phyloP scores from a whole-genome alignment of 495 filamentous ascomycete species.

The Viridothelium virens region DNA sequence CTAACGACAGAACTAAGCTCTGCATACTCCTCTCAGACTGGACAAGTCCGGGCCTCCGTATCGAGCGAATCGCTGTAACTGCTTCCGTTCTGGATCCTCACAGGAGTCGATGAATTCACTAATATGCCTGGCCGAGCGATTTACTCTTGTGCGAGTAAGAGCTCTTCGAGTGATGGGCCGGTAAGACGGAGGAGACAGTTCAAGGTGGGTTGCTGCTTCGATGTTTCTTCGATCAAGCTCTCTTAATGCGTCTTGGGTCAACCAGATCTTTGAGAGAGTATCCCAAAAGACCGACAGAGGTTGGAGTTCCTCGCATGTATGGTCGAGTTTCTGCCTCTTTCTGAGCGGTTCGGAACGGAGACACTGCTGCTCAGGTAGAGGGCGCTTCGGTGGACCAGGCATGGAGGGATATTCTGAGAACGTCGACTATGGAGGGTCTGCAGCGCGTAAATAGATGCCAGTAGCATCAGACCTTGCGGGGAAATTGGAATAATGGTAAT shows the following conservation, averaged over 20 bases:
- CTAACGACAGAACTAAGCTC: too few relatives aligned
- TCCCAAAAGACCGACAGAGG: slow-evolving; percentile 10
- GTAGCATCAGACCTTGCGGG: too few relatives aligned
- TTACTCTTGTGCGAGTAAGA: slow-evolving; percentile 6
- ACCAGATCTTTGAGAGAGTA: slow-evolving; percentile 16
- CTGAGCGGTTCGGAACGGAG: not conserved
- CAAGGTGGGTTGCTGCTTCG: not conserved
- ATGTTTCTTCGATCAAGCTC: slow-evolving; percentile 18
- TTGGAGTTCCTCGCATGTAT: not conserved
- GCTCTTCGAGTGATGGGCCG: slow-evolving; percentile 1
- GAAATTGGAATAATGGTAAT: too few relatives aligned
- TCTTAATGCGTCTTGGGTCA: slow-evolving; percentile 13
- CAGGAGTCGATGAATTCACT: not conserved
- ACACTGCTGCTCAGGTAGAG: not conserved
- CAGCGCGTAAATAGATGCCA: not conserved
- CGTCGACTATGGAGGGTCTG: not conserved
- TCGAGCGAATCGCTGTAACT: slow-evolving; percentile 13
- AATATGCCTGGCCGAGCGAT: not conserved
- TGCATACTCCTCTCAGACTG: slow-evolving; percentile 13
- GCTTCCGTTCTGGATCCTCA: not conserved
- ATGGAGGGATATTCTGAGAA: not conserved
- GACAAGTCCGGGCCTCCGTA: slow-evolving; percentile 15
- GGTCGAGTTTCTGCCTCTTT: not conserved
- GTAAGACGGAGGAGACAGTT: not conserved
- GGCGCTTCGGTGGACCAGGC: not conserved